These are phyloP conservation scores for Boletus vinaceobasis DNA, from an alignment of 768 basidiomycete genomes.

Conservation along the genomic window DNA sequence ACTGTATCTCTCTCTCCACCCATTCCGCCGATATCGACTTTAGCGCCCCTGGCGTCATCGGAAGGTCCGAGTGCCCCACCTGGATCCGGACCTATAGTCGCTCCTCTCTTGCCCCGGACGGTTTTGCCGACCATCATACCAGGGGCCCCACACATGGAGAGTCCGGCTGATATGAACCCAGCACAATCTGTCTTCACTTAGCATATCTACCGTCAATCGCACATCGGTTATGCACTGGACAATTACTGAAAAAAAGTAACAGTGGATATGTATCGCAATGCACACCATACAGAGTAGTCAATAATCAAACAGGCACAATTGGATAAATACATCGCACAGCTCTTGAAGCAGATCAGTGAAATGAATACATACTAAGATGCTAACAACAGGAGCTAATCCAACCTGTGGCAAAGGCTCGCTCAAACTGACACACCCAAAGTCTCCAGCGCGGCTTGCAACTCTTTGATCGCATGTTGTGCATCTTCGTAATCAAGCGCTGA, in stretches of 20 bases:
- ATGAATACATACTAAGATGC: constrained; percentile 7
- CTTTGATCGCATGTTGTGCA: constrained; percentile 76
- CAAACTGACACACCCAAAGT: constrained; percentile 51
- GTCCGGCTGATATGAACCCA: constrained; percentile 28
- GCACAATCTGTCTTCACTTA: constrained; percentile 8
- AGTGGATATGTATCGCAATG: constrained; percentile 2
- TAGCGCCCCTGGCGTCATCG: constrained; percentile 1
- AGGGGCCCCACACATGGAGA: constrained; percentile 27
- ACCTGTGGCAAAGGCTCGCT: not conserved
- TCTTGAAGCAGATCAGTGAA: not conserved
- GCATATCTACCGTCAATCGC: not conserved
- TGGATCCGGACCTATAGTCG: not conserved
- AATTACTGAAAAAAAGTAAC: not conserved
- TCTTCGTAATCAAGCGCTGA: constrained; percentile 97
- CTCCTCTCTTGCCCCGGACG: constrained; percentile 8
- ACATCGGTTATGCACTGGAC: not conserved
- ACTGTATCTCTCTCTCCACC: constrained; percentile 9
- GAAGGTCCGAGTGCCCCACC: not conserved
- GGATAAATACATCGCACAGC: constrained; percentile 1
- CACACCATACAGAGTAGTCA: not conserved
- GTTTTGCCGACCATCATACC: constrained; percentile 22
- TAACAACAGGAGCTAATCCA: constrained; percentile 4
- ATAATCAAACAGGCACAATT: not conserved
- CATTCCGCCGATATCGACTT: constrained; percentile 21
- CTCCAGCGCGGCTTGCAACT: constrained; percentile 73